A percentile compares a stretch with the other conserved stretches of the same genome.
Conservation (phyloP, 2,329 filamentous ascomycete genomes). For the Aureobasidium zeae region DNA sequence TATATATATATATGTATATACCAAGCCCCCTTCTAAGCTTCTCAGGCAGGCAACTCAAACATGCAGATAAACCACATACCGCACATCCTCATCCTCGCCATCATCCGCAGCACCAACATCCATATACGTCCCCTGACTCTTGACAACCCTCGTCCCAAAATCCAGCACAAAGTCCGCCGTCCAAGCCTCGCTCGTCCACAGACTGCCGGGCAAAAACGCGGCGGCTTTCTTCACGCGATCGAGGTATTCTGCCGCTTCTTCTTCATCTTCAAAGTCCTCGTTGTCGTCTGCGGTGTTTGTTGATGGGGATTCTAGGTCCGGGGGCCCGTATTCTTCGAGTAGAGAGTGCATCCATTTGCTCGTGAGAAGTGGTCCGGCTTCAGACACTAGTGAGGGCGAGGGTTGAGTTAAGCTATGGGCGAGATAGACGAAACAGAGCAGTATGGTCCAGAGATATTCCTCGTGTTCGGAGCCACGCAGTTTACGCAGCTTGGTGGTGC, state of each 20-base stretch:
- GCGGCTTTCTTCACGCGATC: constrained; percentile 16
- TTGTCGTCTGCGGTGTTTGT: too few species aligned
- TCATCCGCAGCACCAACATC: constrained; percentile 21
- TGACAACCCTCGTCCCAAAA: constrained; percentile 25
- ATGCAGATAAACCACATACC: constrained; percentile 27
- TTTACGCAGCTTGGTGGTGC: constrained; percentile 25
- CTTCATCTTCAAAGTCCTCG: constrained; percentile 20
- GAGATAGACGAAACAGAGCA: constrained; percentile 23
- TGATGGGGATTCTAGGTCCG: constrained; percentile 2
- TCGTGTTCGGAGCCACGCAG: constrained; percentile 29
- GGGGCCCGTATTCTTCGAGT: constrained; percentile 19
- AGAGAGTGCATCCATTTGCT: constrained; percentile 16
- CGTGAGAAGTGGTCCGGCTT: neutral
- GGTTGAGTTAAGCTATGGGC: neutral
- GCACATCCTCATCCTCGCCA: constrained; percentile 20
- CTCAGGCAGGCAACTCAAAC: constrained; percentile 15
- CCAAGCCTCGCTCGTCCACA: constrained; percentile 25
- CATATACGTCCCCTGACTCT: constrained; percentile 27
- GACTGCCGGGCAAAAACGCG: constrained; percentile 5
- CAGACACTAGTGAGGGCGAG: too few species aligned
- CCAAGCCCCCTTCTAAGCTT: too few species aligned
- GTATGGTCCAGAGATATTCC: constrained; percentile 29
- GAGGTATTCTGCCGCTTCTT: constrained; percentile 17
- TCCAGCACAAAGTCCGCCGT: constrained; percentile 23
- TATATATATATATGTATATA: too few species aligned